Evolutionary conservation across 768 basidiomycete species (phyloP).

Genomic region (Asterophora lycoperdoides): DNA sequence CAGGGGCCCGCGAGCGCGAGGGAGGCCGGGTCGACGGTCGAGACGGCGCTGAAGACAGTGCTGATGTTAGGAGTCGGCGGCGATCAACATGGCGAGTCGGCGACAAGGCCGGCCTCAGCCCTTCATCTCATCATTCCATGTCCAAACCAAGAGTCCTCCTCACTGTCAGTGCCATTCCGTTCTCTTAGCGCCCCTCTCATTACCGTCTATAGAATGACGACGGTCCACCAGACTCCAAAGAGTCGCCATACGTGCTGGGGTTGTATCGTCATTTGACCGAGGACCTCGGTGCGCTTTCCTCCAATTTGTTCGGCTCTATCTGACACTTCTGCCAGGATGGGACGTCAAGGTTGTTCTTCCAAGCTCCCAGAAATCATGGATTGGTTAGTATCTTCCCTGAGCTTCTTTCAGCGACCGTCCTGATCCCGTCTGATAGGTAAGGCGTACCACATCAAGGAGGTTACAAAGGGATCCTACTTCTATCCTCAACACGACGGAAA

Average conservation of each 20-base stretch:
- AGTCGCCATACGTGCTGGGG: constrained; percentile 74
- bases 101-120: constrained; percentile 4
- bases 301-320: not conserved
- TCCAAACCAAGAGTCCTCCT: constrained; percentile 33
- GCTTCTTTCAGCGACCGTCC: no score
- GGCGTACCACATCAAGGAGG: constrained; percentile 75
- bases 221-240: constrained; percentile 61
- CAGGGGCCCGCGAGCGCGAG: not conserved
- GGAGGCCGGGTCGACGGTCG: not conserved
- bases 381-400: constrained; percentile 44
- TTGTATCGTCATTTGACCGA: constrained; percentile 59
- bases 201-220: constrained; percentile 64
- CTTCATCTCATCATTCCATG: constrained; percentile 10
- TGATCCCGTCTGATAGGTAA: constrained; percentile 46
- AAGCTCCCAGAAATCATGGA: constrained; percentile 84
- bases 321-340: constrained; percentile 47
- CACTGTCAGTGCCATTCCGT: constrained; percentile 26
- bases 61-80: not conserved
- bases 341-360: constrained; percentile 78
- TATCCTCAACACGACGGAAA: constrained; percentile 68
- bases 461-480: constrained; percentile 67
- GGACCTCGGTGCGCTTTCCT: constrained; percentile 45
- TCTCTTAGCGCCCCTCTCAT: not conserved
- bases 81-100: constrained; percentile 7
- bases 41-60: not conserved